These are phyloP conservation scores for Apophysomyces trapeziformis DNA, from an alignment of 371 early-diverging fungal genomes.

Conservation along the genomic window DNA sequence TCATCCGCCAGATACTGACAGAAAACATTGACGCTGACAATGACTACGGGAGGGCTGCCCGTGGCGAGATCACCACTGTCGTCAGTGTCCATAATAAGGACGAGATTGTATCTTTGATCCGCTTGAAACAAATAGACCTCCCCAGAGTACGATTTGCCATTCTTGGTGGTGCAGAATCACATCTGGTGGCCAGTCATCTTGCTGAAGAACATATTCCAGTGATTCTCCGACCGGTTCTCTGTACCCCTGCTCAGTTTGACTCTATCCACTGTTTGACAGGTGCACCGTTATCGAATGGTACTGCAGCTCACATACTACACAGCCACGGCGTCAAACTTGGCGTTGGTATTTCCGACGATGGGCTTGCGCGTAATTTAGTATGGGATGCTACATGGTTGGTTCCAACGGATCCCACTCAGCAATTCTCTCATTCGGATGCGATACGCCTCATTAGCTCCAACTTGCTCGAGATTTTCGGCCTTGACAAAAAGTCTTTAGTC, in stretches of 20 bases:
- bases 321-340: constrained; percentile 69
- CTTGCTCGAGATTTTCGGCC: constrained; percentile 65
- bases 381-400: constrained; percentile 82
- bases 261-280: constrained; percentile 69
- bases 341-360: constrained; percentile 62
- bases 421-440: constrained; percentile 61
- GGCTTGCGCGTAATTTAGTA: constrained; percentile 65
- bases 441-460: constrained; percentile 74
- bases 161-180: constrained; percentile 75
- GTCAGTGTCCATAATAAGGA: constrained; percentile 67
- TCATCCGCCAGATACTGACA: constrained; percentile 57
- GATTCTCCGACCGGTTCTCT: constrained; percentile 66
- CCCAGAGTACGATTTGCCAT: constrained; percentile 46
- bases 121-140: constrained; percentile 54
- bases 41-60: constrained; percentile 48
- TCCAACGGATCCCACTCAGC: constrained; percentile 34
- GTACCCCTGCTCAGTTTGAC: constrained; percentile 69
- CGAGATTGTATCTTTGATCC: constrained; percentile 70
- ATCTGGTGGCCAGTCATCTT: constrained; percentile 65
- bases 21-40: constrained; percentile 30
- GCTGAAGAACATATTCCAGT: constrained; percentile 64
- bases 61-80: constrained; percentile 69
- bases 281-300: constrained; percentile 61
- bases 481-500: constrained; percentile 8
- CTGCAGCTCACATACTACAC: constrained; percentile 64